Evolutionary conservation across 2,329 filamentous ascomycete genomes (phyloP).

Genomic region (Colletotrichum nymphaeae): DNA sequence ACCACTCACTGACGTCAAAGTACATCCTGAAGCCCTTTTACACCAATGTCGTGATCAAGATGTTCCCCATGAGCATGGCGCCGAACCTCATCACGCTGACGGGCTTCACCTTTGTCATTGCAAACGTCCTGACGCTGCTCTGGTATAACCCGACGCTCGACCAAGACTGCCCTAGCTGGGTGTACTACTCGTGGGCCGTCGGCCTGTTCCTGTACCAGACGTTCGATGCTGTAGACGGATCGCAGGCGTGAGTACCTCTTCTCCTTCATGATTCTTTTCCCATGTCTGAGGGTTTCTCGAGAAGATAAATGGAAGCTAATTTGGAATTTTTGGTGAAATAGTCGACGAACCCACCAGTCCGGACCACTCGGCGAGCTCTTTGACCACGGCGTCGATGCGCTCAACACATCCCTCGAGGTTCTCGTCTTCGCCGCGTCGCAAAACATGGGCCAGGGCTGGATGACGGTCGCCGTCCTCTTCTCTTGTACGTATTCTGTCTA

Average conservation of each 20-base stretch:
- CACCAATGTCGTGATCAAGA: conserved; percentile 91
- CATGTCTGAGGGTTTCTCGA: no score
- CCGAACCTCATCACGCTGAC: conserved; percentile 88
- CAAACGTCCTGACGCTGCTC: conserved; percentile 90
- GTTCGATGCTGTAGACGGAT: conserved; percentile 95
- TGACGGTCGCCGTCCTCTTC: conserved; percentile 85
- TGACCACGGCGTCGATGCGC: conserved; percentile 95
- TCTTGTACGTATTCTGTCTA: conserved; percentile 65
- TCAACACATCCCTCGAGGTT: conserved; percentile 95
- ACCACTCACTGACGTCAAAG: conserved; percentile 88
- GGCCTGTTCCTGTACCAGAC: conserved; percentile 97
- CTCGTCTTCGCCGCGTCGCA: conserved; percentile 92
- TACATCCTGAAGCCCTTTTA: conserved; percentile 99
- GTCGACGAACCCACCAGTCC: conserved; percentile 88
- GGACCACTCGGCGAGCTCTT: conserved; percentile 96
- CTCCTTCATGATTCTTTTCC: neutral
- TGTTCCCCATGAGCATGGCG: conserved; percentile 96
- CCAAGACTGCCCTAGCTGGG: conserved; percentile 93
- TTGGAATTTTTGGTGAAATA: conserved; percentile 54
- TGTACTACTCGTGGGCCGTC: conserved; percentile 90
- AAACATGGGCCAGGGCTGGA: conserved; percentile 94
- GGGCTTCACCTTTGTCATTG: conserved; percentile 89
- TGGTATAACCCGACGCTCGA: conserved; percentile 97
- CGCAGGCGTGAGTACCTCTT: conserved; percentile 78
- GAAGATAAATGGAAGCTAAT: conserved; percentile 9